Conservation (phyloP, 345 rosid species). For the Acer negundo region DNA sequence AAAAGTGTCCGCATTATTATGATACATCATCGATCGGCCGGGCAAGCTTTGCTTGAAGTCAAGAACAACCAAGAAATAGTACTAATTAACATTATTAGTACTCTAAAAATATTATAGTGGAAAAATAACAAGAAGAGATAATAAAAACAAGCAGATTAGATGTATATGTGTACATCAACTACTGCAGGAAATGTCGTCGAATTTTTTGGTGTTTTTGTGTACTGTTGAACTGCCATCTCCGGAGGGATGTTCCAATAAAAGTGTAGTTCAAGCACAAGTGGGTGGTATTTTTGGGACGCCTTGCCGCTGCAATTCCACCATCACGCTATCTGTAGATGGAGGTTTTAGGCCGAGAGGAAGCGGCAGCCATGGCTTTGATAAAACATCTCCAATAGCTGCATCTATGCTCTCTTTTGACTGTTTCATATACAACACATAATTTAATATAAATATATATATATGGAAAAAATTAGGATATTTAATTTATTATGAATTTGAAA, state of each 20-base stretch:
- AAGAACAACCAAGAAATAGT: slow-evolving; percentile 12
- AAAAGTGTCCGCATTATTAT: slow-evolving; percentile 14
- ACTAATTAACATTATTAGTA: neutral
- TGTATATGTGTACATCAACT: slow-evolving; percentile 15
- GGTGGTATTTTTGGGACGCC: slow-evolving; percentile 75
- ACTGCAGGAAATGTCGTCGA: slow-evolving; percentile 43
- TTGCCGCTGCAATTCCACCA: slow-evolving; percentile 71
- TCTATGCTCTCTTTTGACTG: slow-evolving; percentile 80
- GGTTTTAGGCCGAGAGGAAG: slow-evolving; percentile 83
- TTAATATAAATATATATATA: too few relatives aligned
- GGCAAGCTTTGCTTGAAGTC: slow-evolving; percentile 9
- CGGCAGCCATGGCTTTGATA: slow-evolving; percentile 80
- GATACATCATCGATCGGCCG: neutral
- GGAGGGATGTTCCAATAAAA: neutral
- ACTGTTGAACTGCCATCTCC: slow-evolving; percentile 4
- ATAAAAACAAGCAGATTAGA: slow-evolving; percentile 23
- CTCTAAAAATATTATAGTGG: neutral
- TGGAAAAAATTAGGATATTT: too few relatives aligned
- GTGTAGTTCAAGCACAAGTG: slow-evolving; percentile 30
- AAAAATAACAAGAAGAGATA: neutral
- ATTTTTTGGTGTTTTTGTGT: slow-evolving; percentile 19
- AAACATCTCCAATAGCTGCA: slow-evolving; percentile 70
- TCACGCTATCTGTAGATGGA: slow-evolving; percentile 64
- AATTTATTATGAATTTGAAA: too few relatives aligned
- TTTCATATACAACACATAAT: neutral